Percentiles rank a stretch among this genome's conserved stretches.
Conservation (phyloP, 225 moss, liverwort and hornwort species). For the Neckera pumila region DNA sequence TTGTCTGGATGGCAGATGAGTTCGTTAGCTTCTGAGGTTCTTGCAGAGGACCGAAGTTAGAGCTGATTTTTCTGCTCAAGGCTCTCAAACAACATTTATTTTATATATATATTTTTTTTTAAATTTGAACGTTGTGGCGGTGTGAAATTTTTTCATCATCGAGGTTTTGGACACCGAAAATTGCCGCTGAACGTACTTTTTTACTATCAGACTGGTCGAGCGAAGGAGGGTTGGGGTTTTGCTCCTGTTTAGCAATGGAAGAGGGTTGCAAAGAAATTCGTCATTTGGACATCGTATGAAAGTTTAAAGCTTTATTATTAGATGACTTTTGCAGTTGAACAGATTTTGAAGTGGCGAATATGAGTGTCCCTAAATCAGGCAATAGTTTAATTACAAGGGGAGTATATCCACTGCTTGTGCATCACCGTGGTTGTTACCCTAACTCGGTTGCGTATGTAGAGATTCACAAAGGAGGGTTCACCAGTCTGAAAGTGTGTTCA, state of each 20-base stretch:
- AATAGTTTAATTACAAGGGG: not conserved
- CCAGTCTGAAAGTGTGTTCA: not conserved
- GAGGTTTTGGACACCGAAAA: not conserved
- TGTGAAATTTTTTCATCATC: not conserved
- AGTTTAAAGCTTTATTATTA: not conserved
- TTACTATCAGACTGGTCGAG: not conserved
- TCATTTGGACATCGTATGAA: not conserved
- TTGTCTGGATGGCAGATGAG: not conserved
- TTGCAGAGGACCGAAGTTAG: not conserved
- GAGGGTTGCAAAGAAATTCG: not conserved
- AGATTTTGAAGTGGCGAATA: not conserved
- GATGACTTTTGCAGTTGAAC: not conserved
- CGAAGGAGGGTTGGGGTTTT: not conserved
- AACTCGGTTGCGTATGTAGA: not conserved
- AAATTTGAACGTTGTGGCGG: not conserved
- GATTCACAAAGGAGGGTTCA: not conserved
- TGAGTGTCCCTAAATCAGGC: not conserved
- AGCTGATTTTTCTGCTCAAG: not conserved
- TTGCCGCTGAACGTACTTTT: not conserved
- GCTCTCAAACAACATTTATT: not conserved
- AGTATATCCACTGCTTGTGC: not conserved
- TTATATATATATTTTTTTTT: too few species aligned
- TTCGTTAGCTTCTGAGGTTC: not conserved
- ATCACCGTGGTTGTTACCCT: not conserved
- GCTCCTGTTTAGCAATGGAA: not conserved